Evolutionary conservation across 805 yeast genomes (phyloP), one percentile per base, ranked within the genome.

Genomic region (Tetrapisispora taiwanensis): DNA sequence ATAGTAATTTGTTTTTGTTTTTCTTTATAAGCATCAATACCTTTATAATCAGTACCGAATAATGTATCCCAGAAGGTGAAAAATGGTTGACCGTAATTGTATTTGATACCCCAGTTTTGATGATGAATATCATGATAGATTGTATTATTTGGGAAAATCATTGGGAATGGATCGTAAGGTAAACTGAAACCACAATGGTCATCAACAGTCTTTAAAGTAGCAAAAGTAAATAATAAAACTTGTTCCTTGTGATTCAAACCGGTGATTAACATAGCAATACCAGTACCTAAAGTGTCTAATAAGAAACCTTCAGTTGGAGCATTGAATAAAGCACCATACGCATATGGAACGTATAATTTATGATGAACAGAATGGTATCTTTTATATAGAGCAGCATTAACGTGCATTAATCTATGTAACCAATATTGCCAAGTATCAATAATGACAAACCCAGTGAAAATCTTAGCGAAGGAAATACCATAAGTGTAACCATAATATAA

Each of bases 151-250:
- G 97, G 97, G 75, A 92, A 92, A 19, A 90, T 45, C 36, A 78
- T 60, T 70, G 92, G 98, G 73, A 92, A 84, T 19, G 89, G 79
- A 64, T 92, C 98, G 62, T 70, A 84, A 14, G 97, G 97, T 45
- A 92, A 70, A 26, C 89, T 79, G 64, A 90, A 92, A n/a, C 98
- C 98, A 65, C 97, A 92, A 66, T 92, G 98, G 63, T 92, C 98
- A 62, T 92, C 97, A 41, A 92, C 95, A 1, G 98, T 92, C 65
- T 92, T 92, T 75, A 92, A 65, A 1, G 98, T 92, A 14, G 96
- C 85, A 62, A 92, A 86, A 1, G 90, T 79, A 66, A 72, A 92
- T 44, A 92, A 68, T 12, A 83, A 52, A 19, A 84, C 68, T 42
- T 81, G 69, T 66, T 92, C 97, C 46, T 95, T 78, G 39, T 87